Evolutionary conservation across 768 basidiomycete species (phyloP), one percentile per base, ranked within the genome.

Genomic region (Leccinum subgranulosum): DNA sequence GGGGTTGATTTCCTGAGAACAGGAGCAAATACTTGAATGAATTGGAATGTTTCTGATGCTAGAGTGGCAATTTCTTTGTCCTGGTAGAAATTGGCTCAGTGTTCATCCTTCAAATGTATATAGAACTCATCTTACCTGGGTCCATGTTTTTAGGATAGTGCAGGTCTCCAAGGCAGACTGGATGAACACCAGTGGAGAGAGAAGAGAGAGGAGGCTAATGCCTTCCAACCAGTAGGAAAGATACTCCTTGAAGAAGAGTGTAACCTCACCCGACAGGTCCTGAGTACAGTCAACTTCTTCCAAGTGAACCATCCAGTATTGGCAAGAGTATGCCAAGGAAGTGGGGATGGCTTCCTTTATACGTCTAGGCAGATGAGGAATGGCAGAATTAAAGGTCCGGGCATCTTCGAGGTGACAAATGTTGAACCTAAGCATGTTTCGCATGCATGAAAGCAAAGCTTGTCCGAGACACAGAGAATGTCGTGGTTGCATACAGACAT

Each of bases 1-100:
- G 39, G 39, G n/a, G 39, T 39, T 39, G 39, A 39, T 39, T 39
- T 39, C 17, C 39, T 10, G n/a, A 39, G 39, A n/a, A 39, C 39
- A n/a, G 39, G 39, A n/a, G 39, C 23, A 36, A 59, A 59, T 1
- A 47, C 58, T 34, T 55, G 45, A 12, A 60, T 45, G 10, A 56
- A 56, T 34, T 31, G 51, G 39, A 10, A 56, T 25, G 51, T 39
- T 21, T 56, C 54, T 27, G 39, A 60, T 56, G 58, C 58, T 3
- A 60, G 11, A 1, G 17, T 28, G 8, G 23, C 23, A 11, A 34
- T 33, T 12, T 51, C 39, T 39, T 39, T 2, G 1, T 39, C 39
- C 39, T 39, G n/a, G 3, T 39, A 39, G n/a, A 8, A 10, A n/a
- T 15, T 9, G 3, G 2, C 1, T 39, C 39, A 39, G 17, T n/a